Evolutionary conservation across 208 protist genomes (phyloP).

Genomic region (Trypanosoma mega): DNA sequence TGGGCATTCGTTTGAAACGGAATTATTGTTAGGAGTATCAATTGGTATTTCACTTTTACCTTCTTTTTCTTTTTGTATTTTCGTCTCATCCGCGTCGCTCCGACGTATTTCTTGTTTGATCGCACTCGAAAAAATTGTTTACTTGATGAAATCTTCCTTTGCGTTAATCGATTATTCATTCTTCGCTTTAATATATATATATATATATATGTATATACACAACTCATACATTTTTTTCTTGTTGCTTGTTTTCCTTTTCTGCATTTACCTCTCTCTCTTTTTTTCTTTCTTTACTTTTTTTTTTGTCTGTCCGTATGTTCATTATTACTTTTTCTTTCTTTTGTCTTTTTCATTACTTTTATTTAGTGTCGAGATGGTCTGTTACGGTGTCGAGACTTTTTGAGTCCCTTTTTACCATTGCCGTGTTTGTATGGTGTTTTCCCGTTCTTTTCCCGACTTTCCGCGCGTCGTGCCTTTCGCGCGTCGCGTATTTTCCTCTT

Average conservation of each 20-base stretch:
- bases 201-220: slow-evolving; percentile 9
- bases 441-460: slow-evolving; percentile 63
- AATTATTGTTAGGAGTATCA: no score
- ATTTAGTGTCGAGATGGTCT: slow-evolving; percentile 64
- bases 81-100: no score
- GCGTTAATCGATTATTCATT: no score
- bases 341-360: not conserved
- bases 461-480: slow-evolving; percentile 56
- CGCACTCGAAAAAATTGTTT: no score
- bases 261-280: not conserved
- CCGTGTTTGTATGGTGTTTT: slow-evolving; percentile 47
- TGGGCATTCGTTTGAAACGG: no score
- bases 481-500: slow-evolving; percentile 79
- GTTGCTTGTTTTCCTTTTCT: slow-evolving; percentile 6
- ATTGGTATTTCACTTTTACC: no score
- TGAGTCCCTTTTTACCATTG: slow-evolving; percentile 56
- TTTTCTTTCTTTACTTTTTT: not conserved
- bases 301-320: not conserved
- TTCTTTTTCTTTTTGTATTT: no score
- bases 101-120: no score
- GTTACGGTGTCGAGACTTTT: slow-evolving; percentile 74
- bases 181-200: slow-evolving; percentile 1
- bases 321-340: slow-evolving; percentile 1
- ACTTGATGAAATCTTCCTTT: no score
- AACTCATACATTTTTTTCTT: slow-evolving; percentile 12